Conservation (phyloP, 2,329 filamentous ascomycete species). For the Blastomyces percursus region DNA sequence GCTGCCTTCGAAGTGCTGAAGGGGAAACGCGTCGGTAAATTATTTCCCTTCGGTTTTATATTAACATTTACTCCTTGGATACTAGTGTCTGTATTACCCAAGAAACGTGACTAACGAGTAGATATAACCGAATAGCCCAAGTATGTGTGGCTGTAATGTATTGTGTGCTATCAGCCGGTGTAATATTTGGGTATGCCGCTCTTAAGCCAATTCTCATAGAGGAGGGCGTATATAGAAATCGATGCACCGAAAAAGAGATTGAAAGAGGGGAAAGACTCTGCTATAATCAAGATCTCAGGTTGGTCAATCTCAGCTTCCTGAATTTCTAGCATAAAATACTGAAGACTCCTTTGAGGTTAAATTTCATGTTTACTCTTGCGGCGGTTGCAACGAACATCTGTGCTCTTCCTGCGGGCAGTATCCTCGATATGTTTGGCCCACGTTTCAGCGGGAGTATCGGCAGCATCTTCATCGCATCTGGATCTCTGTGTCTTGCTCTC, state of each 20-base stretch:
- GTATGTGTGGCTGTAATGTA: conserved; percentile 58
- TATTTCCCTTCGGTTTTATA: background rate
- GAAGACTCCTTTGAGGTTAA: conserved; percentile 45
- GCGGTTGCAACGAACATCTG: conserved; percentile 81
- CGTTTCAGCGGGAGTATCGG: conserved; percentile 63
- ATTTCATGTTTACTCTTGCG: conserved; percentile 86
- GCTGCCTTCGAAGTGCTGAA: conserved; percentile 46
- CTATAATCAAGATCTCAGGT: conserved; percentile 47
- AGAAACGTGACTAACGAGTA: background rate
- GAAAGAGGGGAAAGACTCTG: conserved; percentile 42
- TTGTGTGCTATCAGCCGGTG: conserved; percentile 65
- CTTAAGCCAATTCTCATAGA: conserved; percentile 68
- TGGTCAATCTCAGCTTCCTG: conserved; percentile 9
- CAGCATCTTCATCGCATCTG: conserved; percentile 54
- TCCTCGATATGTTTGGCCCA: conserved; percentile 74
- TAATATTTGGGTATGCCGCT: conserved; percentile 76
- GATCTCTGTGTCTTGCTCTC: conserved; percentile 63
- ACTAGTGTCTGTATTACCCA: background rate
- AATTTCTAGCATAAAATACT: background rate
- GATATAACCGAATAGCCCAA: conserved; percentile 44
- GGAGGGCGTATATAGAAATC: conserved; percentile 58
- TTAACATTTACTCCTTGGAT: background rate
- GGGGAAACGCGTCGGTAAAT: conserved; percentile 43
- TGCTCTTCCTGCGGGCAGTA: conserved; percentile 72
- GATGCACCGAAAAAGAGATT: conserved; percentile 47